Evolutionary conservation across 192 early-diverging fungal species (phyloP), one percentile per base, ranked within the genome.

Genomic region (Haplosporangium gracile): DNA sequence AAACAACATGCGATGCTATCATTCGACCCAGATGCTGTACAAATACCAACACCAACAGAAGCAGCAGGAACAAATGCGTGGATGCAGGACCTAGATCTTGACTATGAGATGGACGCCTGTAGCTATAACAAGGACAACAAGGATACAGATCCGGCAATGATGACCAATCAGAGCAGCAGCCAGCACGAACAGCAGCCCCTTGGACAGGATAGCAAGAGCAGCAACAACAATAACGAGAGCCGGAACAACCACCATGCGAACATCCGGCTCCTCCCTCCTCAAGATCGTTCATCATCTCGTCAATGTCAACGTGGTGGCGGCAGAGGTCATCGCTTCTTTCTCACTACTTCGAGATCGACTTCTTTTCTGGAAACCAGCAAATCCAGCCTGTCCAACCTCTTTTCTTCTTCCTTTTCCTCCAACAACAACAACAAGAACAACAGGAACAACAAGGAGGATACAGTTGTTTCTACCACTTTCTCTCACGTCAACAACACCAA

Each of bases 161-260:
- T 65, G 60, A 65, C 60, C 60, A 65, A 65, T 13, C 60, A 65
- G n/a, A 65, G 60, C 26, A 15, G 10, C 29, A 65, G 4, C 60
- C 60, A 65, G 10, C 26, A 34, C 29, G 1, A 29, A 32, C 60
- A 65, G 26, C 26, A 32, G n/a, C 26, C 11, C 60, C 29, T 29
- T 65, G 11, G 26, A 65, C 29, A 65, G 11, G 29, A 65, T 65
- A 65, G 60, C 3, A 65, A 51, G 9, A 45, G 57, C 57, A 60
- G 8, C 57, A 60, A 29, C n/a, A 60, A 65, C 60, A 65, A 65
- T 24, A 60, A 26, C 13, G 29, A 65, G 60, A 65, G 60, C 29
- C 60, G 60, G 60, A 65, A 65, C 60, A 65, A 34, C 60, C 29
- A 65, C 60, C n/a, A 65, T 65, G 60, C 26, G 60, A 65, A 65